Base-by-base conservation (phyloP, 345 rosid species). In the Aquilaria yunnanensis region DNA sequence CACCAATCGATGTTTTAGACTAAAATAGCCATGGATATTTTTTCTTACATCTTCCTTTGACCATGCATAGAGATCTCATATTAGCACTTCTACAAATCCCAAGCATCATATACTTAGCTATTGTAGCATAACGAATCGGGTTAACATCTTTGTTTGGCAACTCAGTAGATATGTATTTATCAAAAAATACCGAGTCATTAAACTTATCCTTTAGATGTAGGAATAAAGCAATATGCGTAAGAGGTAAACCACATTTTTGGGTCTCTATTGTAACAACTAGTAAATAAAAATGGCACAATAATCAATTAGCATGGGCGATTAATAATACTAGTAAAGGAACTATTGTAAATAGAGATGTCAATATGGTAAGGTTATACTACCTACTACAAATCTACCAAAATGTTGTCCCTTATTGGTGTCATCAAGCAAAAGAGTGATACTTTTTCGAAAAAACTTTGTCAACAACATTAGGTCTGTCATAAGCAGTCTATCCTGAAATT, bases 381-480 rank as follows among this genome's bases (percentile, higher is more conserved):
- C n/a, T n/a, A n/a, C n/a, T n/a, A n/a, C n/a, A n/a, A n/a, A n/a
- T n/a, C n/a, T n/a, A n/a, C n/a, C n/a, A n/a, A n/a, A n/a, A n/a
- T n/a, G n/a, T n/a, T n/a, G n/a, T n/a, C n/a, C n/a, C n/a, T n/a
- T n/a, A n/a, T n/a, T n/a, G n/a, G n/a, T n/a, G n/a, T n/a, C n/a
- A n/a, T n/a, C n/a, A n/a, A n/a, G n/a, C n/a, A n/a, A n/a, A n/a
- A n/a, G n/a, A n/a, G n/a, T n/a, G n/a, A n/a, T n/a, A 53, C 43
- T 63, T 63, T 32, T 51, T 10, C 43, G 52, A 51, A 3, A 53
- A 63, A 32, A 63, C 59, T 0, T 29, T 56, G 29, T 16, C 52
- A 34, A 33, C 59, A 11, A 63, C 32, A 41, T 63, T 59, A 37
- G 67, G 67, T 11, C 67, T 63, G 10, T 64, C 59, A 14, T 43